Base-by-base conservation (phyloP, 306 rosid species). In the Dryas alaskensis region DNA sequence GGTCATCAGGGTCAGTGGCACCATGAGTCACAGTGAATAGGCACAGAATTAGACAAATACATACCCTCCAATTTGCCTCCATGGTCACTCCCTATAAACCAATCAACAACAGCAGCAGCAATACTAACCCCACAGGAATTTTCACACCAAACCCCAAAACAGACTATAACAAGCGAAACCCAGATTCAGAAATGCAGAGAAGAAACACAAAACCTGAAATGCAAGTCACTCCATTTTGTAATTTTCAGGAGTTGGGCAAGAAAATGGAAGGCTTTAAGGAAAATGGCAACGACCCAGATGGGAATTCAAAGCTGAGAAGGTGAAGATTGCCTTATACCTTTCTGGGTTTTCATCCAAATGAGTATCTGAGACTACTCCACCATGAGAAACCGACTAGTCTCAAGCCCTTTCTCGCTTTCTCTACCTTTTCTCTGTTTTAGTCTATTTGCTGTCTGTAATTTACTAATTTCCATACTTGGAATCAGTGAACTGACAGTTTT, bases 1-100 rank as follows among this genome's bases (percentile, higher is more conserved):
- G 67, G 80, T 90, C 98, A 77, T 79, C 85, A 10, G 85, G 84
- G 79, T 86, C 67, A n/a, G 98, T 90, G 49, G 76, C 78, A 71
- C 85, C 78, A 71, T 70, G 70, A 77, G 74, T 77, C 80, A 74
- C 65, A 65, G 65, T 61, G 7, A 84, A 48, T 4, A 82, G 60
- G 60, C 81, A 82, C 58, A 84, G 68, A 70, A 68, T n/a, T 6
- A 87, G 14, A 63, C 64, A 80, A 69, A 66, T 42, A 37, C 74
- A 77, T 2, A 89, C 31, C 80, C 63, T 70, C 60, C 46, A 55
- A 22, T 7, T 31, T 68, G 58, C 67, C 81, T 71, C 87, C 90
- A 87, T 84, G 45, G 51, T 65, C 70, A 69, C 71, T 69, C 74
- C 69, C 50, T 40, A 47, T 65, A 46, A 50, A 44, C 65, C 58